These are phyloP conservation scores for Bigelowiella natans DNA, from an alignment of 78 protist species.

Conservation along the genomic window DNA sequence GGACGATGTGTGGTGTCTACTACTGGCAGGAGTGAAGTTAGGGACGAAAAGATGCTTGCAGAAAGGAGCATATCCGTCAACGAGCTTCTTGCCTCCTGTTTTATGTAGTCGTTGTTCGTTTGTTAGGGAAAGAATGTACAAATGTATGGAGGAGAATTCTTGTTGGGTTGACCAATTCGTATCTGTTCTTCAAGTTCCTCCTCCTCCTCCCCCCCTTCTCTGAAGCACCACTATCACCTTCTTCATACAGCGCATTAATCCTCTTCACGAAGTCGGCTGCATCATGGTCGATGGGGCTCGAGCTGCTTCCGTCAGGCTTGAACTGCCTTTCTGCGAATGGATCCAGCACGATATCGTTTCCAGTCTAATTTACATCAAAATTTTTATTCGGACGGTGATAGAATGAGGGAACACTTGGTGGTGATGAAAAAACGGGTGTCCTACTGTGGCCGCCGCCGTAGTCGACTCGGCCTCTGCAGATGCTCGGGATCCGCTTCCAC, in stretches of 20 bases:
- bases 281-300: not conserved
- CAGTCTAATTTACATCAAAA: too few species aligned
- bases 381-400: too few species aligned
- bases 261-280: not conserved
- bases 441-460: too few species aligned
- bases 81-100: not conserved
- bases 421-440: too few species aligned
- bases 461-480: too few species aligned
- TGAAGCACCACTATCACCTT: too few species aligned
- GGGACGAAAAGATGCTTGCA: constrained; percentile 29
- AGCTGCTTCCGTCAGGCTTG: not conserved
- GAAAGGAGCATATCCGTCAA: constrained; percentile 39
- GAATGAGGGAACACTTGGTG: too few species aligned
- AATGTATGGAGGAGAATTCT: not conserved
- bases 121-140: not conserved
- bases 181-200: too few species aligned
- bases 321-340: not conserved
- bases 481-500: too few species aligned
- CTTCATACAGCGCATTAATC: not conserved
- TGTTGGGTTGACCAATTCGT: too few species aligned
- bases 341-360: not conserved
- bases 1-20: too few species aligned
- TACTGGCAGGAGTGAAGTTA: not conserved
- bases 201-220: too few species aligned
- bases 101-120: not conserved